Evolutionary conservation across 768 basidiomycete genomes (phyloP), one percentile per base, ranked within the genome.

Genomic region (Jaapia argillacea): DNA sequence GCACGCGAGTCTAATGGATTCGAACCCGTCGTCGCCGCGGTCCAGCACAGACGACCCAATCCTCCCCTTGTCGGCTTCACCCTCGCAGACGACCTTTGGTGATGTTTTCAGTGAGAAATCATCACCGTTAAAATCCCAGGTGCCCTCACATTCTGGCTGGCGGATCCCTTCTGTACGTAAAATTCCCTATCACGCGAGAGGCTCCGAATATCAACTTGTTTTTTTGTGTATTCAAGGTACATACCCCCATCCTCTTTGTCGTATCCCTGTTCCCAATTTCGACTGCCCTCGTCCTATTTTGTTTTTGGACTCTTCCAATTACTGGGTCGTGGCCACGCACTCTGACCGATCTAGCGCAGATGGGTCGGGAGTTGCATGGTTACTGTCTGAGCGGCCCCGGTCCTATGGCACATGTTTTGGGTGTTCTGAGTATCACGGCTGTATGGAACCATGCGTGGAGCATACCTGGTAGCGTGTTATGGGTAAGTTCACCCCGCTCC

Each of bases 381-480:
- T 91, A 90, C 59, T 77, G 84, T 6, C 81, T 81, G 57, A 80
- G 79, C 46, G 84, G 85, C 7, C 51, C 66, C 24, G 67, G 63
- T 2, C 74, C 82, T 16, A 67, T 78, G 42, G 71, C 73, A 5
- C 93, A 94, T 62, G 86, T 94, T 42, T 59, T 93, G 35, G 78
- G 72, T 21, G 89, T 92, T 40, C 71, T 97, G 53, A 79, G 84
- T 28, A 70, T 92, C 12, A 81, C 85, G 14, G 87, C 88, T 3
- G 67, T 90, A 23, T 97, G 91, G 90, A 96, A 92, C 63, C 93
- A 97, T 59, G 90, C 92, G 3, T 97, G 92, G 93, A 92, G 88
- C 47, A 77, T 97, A 45, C 93, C 93, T 6, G 93, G 93, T 5
- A 91, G 88, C 51, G 90, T 94, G 39, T 72, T 94, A 40, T 82